Evolutionary conservation across 768 basidiomycete species (phyloP), one percentile per base, ranked within the genome.

Genomic region (Russula olivacea): DNA sequence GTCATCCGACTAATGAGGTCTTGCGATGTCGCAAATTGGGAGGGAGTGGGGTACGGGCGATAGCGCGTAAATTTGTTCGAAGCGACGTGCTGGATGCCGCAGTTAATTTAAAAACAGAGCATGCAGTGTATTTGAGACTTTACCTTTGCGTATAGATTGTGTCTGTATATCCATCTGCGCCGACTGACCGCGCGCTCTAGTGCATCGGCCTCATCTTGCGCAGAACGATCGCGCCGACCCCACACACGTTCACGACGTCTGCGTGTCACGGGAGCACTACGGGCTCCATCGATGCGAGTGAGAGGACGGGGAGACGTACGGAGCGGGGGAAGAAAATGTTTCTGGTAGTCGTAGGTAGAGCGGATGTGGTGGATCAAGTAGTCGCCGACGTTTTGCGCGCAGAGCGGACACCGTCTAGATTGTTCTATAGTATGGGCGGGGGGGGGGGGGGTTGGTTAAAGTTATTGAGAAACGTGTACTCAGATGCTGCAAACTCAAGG

Each of bases 21-120:
- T 34, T 80, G 83, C 19, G 92, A 90, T 1, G 87, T 81, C 12
- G 91, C 65, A 68, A 98, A 92, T 69, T 93, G 91, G 3, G 87
- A 75, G 0, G 94, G 92, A 0, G 86, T 86, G n/a, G 94, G 93
- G 67, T 84, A 91, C 21, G 94, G 93, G n/a, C 86, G 85, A 73
- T 90, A 96, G 55, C 88, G 85, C 4, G 94, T 95, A 69, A 82
- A 86, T 1, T 83, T 71, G 69, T 97, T 98, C 34, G 91, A 93
- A 3, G 91, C 94, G 55, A 97, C 85, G 71, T 98, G 94, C 93
- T 97, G 70, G 9, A 19, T 48, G n/a, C n/a, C n/a, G n/a, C n/a
- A n/a, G n/a, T n/a, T n/a, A n/a, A n/a, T n/a, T n/a, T n/a, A n/a
- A n/a, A 40, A 40, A 40, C 15, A 19, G 30, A 14, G 38, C 21